Base-by-base conservation (phyloP, 1,284 basidiomycete genomes). In the Trametes pubescens region DNA sequence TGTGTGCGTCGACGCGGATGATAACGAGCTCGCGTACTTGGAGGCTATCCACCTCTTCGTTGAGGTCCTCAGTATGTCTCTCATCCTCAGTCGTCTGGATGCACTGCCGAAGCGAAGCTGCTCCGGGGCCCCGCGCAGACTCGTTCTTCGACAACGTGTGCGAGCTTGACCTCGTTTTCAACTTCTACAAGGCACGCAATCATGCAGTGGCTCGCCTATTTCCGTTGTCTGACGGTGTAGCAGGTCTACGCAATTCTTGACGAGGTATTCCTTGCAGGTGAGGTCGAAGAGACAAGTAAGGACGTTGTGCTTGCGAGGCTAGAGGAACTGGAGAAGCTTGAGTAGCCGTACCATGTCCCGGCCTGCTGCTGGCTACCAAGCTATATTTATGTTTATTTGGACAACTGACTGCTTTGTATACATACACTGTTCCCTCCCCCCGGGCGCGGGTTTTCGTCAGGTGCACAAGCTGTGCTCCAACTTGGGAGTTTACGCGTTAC, bases 1-100 rank as follows among this genome's bases (percentile, higher is more conserved):
- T 74, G 86, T 98, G 32, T 99, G 97, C 72, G 95, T 99, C 10
- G 97, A 99, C 74, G 94, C 94, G 24, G 96, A 98, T 73, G 98
- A 99, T 79, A 99, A 99, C 73, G 98, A 99, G 76, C 84, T 99
- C 61, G 95, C 96, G 0, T 98, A 98, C 76, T 83, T 99, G 32
- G 98, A 99, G 76, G 96, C 95, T 2, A 99, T 99, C 61, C 97
- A 99, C 77, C 86, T 99, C 4, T 99, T 99, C 74, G 98, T 99
- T 24, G 98, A 99, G 77, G 91, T 99, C n/a, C 85, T 99, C 8
- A 96, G 96, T 95, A 63, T 66, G 90, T 80, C 29, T 38, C 48
- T 13, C 44, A 51, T 26, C 40, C 52, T 47, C 59, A 46, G n/a
- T 32, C 37, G 34, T 14, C n/a, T 6, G 22, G 22, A 29, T 16